Evolutionary conservation across 106 monocot species (phyloP).

Genomic region (Gastrodia elata): DNA sequence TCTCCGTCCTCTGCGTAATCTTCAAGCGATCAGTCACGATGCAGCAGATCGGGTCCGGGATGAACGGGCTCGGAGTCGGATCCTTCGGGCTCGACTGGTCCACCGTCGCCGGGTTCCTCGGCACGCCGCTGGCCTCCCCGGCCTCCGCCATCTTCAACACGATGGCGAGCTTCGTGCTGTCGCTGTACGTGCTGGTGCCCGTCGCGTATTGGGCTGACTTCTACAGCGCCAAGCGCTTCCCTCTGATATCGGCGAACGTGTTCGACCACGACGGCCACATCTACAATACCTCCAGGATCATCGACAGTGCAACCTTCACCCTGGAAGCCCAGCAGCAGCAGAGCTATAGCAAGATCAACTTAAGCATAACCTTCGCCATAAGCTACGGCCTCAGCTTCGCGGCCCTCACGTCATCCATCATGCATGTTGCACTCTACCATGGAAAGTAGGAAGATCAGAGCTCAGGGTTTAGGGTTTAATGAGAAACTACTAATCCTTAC

Average conservation of each 20-base stretch:
- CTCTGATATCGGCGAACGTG: conserved; percentile 23
- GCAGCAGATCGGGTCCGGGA: conserved; percentile 49
- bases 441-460: conserved; percentile 35
- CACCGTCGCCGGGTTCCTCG: conserved; percentile 20
- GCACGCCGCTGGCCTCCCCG: conserved; percentile 30
- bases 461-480: too few species aligned
- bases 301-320: conserved; percentile 30
- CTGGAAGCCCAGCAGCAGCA: conserved; percentile 24
- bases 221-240: conserved; percentile 38
- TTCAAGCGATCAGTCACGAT: conserved; percentile 47
- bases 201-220: conserved; percentile 39
- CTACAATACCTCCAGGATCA: conserved; percentile 31
- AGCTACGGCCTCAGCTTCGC: conserved; percentile 63
- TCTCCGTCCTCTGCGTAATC: conserved; percentile 38
- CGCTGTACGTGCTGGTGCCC: conserved; percentile 28
- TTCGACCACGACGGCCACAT: conserved; percentile 16
- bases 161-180: conserved; percentile 24
- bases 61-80: conserved; percentile 47
- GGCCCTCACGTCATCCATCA: conserved; percentile 42
- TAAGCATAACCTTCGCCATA: conserved; percentile 54
- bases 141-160: conserved; percentile 32
- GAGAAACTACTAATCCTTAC: neutral
- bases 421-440: conserved; percentile 66
- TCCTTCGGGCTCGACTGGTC: conserved; percentile 53
- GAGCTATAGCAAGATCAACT: conserved; percentile 37